phyloP scores from a whole-genome alignment of 2,329 filamentous ascomycete species.

The Cladorrhinum sp. region DNA sequence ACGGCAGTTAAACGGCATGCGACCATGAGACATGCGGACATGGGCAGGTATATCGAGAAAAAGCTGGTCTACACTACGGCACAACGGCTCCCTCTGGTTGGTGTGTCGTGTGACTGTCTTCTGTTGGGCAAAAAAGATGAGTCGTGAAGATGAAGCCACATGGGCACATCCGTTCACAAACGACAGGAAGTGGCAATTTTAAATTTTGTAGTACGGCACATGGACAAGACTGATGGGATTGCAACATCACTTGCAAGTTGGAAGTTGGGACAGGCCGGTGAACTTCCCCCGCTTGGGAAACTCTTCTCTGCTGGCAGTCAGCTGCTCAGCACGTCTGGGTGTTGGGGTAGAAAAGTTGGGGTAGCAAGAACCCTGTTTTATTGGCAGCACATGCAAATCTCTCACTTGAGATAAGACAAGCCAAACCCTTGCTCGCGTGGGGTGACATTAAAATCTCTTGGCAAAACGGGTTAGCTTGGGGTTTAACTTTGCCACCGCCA shows the following conservation, averaged over 20 bases:
- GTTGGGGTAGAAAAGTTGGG: background rate
- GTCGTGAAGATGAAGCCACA: background rate
- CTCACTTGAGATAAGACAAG: background rate
- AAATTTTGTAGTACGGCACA: too few species aligned
- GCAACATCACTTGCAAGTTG: too few species aligned
- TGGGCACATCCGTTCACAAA: background rate
- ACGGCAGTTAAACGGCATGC: background rate
- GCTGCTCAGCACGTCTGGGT: background rate
- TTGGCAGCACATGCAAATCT: background rate
- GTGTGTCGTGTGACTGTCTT: too few species aligned
- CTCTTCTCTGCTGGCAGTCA: background rate
- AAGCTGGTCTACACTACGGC: too few species aligned
- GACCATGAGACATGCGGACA: background rate
- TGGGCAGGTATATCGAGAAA: too few species aligned
- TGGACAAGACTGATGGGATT: too few species aligned
- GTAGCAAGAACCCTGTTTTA: background rate
- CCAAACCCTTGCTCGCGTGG: constrained; percentile 1
- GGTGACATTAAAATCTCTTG: background rate
- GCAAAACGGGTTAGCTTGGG: background rate
- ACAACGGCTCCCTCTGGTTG: too few species aligned
- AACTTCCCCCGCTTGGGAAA: constrained; percentile 4
- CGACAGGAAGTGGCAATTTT: background rate
- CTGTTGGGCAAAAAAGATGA: background rate
- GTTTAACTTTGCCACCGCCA: background rate
- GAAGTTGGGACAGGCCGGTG: background rate